These are phyloP conservation scores for Asterochloris erici DNA, from an alignment of 139 green algal species.

Conservation along the genomic window DNA sequence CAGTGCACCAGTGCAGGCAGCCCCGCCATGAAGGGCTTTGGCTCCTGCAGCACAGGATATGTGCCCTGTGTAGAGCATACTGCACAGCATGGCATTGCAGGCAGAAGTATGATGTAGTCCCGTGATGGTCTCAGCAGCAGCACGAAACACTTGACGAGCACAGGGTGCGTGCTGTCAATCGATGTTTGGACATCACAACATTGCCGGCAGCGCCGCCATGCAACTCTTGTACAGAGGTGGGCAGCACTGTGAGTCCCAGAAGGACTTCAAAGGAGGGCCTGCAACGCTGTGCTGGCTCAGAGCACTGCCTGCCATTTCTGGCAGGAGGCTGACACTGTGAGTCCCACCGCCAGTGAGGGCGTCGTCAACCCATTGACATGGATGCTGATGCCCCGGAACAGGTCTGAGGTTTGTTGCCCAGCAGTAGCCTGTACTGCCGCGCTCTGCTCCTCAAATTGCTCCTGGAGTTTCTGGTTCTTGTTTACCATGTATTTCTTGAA, in stretches of 20 bases:
- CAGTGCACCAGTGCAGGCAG: background rate
- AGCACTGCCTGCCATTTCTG: no score
- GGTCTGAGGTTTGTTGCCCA: conserved; percentile 15
- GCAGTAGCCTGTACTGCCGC: conserved; percentile 10
- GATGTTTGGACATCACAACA: no score
- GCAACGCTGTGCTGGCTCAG: background rate
- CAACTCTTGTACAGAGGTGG: background rate
- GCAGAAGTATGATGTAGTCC: no score
- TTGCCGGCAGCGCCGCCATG: no score
- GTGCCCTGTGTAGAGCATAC: no score
- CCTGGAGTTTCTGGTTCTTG: conserved; percentile 70
- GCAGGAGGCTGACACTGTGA: no score
- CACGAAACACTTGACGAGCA: no score
- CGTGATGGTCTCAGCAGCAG: no score
- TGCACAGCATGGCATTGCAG: background rate
- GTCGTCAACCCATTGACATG: conserved; percentile 86
- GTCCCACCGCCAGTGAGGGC: conserved; percentile 54
- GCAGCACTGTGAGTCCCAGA: background rate
- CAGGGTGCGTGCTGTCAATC: no score
- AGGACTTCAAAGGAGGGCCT: background rate
- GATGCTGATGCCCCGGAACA: conserved; percentile 85
- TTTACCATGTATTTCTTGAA: conserved; percentile 48
- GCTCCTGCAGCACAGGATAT: conserved; percentile 52
- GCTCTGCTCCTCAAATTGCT: conserved; percentile 50
- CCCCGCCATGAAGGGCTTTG: conserved; percentile 21